These are phyloP conservation scores for Coelastrella sp. DNA, from an alignment of 139 green algal genomes.

Conservation along the genomic window DNA sequence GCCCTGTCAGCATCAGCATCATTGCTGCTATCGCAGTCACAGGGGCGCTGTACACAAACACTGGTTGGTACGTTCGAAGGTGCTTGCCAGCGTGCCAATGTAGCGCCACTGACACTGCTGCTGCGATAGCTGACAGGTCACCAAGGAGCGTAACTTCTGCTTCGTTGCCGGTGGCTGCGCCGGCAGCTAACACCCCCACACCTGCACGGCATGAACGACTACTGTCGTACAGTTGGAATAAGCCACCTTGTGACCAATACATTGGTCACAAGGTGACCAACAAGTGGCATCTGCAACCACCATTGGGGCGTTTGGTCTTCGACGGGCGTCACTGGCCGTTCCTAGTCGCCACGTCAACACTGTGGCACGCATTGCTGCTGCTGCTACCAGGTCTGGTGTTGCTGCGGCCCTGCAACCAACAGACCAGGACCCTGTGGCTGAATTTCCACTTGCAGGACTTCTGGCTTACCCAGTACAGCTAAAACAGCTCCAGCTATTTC, in stretches of 20 bases:
- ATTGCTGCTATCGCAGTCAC: constrained; percentile 62
- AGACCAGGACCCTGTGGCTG: too few relatives aligned
- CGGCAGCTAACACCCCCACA: constrained; percentile 60
- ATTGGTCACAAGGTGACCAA: too few relatives aligned
- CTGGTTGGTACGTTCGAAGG: constrained; percentile 69
- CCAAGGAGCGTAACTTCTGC: constrained; percentile 66
- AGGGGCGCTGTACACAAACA: constrained; percentile 81
- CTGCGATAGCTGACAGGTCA: constrained; percentile 74
- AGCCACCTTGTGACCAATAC: background rate
- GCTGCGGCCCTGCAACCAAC: too few relatives aligned
- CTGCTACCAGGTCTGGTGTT: too few relatives aligned
- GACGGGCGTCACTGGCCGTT: too few relatives aligned
- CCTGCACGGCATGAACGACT: constrained; percentile 33
- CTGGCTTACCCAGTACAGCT: constrained; percentile 55
- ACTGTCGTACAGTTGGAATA: background rate
- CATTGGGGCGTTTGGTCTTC: too few relatives aligned
- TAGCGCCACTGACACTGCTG: constrained; percentile 31
- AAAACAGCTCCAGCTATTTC: constrained; percentile 68
- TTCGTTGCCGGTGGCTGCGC: constrained; percentile 34
- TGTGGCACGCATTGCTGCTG: too few relatives aligned
- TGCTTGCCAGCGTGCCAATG: constrained; percentile 63
- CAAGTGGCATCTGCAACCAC: too few relatives aligned
- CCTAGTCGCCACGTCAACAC: too few relatives aligned
- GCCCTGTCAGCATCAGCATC: constrained; percentile 1
- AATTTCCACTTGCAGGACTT: too few relatives aligned